These are phyloP conservation scores for Globisporangium solare DNA, from an alignment of 352 stramenopile genomes.

Conservation along the genomic window DNA sequence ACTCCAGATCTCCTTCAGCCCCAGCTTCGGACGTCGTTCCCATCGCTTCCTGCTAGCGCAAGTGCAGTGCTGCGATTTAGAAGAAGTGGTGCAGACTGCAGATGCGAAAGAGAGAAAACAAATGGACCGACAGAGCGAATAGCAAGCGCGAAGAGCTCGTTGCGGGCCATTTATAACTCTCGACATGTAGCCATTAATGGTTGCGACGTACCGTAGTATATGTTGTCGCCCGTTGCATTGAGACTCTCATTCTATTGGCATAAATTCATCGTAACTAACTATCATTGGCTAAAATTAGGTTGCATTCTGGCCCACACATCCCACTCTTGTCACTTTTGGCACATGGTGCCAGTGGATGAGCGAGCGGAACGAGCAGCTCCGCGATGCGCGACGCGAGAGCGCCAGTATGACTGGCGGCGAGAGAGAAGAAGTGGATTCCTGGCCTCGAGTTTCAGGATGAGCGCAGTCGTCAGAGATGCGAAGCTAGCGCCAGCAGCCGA, in stretches of 20 bases:
- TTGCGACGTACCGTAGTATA: no score
- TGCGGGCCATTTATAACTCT: background rate
- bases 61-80: no score
- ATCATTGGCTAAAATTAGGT: no score
- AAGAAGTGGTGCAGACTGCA: background rate
- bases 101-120: background rate
- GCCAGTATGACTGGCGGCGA: background rate
- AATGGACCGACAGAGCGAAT: background rate
- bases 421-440: background rate
- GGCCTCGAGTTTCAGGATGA: background rate
- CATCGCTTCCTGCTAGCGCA: background rate
- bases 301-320: no score
- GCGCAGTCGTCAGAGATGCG: background rate
- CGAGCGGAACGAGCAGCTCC: no score
- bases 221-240: no score
- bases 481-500: background rate
- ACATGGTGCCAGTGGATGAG: no score
- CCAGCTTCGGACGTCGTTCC: background rate
- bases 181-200: no score
- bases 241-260: no score
- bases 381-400: no score
- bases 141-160: background rate
- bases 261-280: no score
- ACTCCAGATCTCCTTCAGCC: constrained; percentile 15
- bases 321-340: no score